These are phyloP conservation scores for Leucosporidium scottii DNA, from an alignment of 768 basidiomycete species.

Conservation along the genomic window DNA sequence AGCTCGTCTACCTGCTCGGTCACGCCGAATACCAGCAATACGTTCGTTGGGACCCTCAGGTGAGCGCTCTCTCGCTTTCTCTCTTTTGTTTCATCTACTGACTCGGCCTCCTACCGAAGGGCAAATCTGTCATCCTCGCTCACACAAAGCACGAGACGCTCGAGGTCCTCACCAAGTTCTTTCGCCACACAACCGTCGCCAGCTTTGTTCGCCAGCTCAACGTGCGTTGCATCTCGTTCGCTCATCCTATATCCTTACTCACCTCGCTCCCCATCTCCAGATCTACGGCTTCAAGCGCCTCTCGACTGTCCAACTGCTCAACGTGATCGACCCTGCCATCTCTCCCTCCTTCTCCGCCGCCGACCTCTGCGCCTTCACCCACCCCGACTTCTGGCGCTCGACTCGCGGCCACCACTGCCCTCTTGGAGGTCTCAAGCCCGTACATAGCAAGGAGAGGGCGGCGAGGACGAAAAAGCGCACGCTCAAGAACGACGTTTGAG, in stretches of 20 bases:
- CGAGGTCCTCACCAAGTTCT: constrained; percentile 25
- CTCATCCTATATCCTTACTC: no score
- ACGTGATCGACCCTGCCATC: constrained; percentile 19
- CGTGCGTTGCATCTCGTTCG: not conserved
- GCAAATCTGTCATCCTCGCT: constrained; percentile 24
- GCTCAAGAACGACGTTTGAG: no score
- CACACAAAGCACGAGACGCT: constrained; percentile 27
- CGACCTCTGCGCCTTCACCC: constrained; percentile 24
- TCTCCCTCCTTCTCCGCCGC: constrained; percentile 21
- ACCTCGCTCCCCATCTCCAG: not conserved
- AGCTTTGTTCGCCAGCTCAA: not conserved
- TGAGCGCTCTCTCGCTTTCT: not conserved
- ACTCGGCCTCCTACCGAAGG: not conserved
- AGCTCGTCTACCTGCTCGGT: constrained; percentile 20
- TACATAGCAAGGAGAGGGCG: no score
- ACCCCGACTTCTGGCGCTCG: constrained; percentile 22
- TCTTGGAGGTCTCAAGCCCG: no score
- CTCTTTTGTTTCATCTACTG: not conserved
- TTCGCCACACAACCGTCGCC: constrained; percentile 24
- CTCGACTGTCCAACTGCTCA: constrained; percentile 23
- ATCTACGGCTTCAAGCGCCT: constrained; percentile 34
- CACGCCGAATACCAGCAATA: constrained; percentile 22
- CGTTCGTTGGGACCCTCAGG: constrained; percentile 16
- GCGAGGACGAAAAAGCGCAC: no score
- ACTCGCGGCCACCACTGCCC: not conserved